These are phyloP conservation scores for Aureobasidium pullulans DNA, from an alignment of 2,329 filamentous ascomycete species.

Conservation along the genomic window DNA sequence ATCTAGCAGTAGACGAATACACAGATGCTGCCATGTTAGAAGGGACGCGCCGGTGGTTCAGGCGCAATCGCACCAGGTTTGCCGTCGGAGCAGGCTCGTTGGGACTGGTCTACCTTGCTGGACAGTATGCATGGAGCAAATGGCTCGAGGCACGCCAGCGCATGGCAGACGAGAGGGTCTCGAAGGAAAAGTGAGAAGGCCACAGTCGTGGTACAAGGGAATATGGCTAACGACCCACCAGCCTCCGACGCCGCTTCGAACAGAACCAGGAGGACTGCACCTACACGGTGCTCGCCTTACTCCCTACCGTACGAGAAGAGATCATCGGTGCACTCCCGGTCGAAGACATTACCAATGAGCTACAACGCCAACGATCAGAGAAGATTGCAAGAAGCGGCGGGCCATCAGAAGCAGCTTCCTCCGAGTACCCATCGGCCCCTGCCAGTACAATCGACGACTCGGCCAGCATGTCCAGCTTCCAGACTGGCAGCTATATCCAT, in stretches of 20 bases:
- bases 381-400: slow-evolving; percentile 55
- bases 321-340: slow-evolving; percentile 83
- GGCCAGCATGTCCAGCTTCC: slow-evolving; percentile 65
- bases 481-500: slow-evolving; percentile 77
- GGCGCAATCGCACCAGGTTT: slow-evolving; percentile 82
- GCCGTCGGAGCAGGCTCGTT: slow-evolving; percentile 81
- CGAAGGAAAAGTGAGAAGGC: slow-evolving; percentile 74
- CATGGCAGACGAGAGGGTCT: slow-evolving; percentile 92
- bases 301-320: slow-evolving; percentile 85
- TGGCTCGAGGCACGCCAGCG: slow-evolving; percentile 89
- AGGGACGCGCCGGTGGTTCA: slow-evolving; percentile 82
- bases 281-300: slow-evolving; percentile 90
- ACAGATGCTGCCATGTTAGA: slow-evolving; percentile 47
- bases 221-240: slow-evolving; percentile 32
- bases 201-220: neutral
- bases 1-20: neutral
- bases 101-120: slow-evolving; percentile 83
- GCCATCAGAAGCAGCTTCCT: slow-evolving; percentile 48
- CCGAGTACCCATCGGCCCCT: slow-evolving; percentile 49
- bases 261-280: slow-evolving; percentile 99
- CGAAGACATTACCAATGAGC: slow-evolving; percentile 84
- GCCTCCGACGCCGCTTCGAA: slow-evolving; percentile 89
- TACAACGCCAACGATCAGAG: slow-evolving; percentile 85
- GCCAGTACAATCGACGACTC: slow-evolving; percentile 73
- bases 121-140: slow-evolving; percentile 87